phyloP scores from a whole-genome alignment of 306 rosid genomes.

The Acacia melanoxylon region DNA sequence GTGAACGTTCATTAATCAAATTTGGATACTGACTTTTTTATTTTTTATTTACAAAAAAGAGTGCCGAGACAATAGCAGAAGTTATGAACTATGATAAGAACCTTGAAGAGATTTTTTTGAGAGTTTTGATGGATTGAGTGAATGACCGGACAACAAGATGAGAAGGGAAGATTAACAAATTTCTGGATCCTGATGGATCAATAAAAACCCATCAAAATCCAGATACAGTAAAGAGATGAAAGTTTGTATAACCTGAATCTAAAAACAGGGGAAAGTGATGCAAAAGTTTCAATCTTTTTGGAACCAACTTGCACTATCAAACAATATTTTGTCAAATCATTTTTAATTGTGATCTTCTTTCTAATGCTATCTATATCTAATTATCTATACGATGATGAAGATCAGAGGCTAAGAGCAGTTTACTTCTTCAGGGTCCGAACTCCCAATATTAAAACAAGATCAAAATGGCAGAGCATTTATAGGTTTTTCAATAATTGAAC shows the following conservation, averaged over 20 bases:
- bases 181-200: not conserved
- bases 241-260: not conserved
- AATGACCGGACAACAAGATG: not conserved
- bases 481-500: too few relatives aligned
- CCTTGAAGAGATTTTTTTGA: not conserved
- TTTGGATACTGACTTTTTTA: not conserved
- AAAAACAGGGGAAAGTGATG: not conserved
- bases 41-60: not conserved
- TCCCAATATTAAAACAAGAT: too few relatives aligned
- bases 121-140: not conserved
- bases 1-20: not conserved
- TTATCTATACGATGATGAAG: not conserved
- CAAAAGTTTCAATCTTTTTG: not conserved
- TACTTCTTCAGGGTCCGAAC: not conserved
- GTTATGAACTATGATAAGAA: not conserved
- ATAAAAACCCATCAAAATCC: not conserved
- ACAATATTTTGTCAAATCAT: not conserved
- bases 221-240: not conserved
- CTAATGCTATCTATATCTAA: not conserved
- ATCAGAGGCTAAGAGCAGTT: not conserved
- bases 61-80: not conserved
- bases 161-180: not conserved
- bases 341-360: not conserved
- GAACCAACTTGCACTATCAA: not conserved
- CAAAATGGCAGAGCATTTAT: too few relatives aligned